Evolutionary conservation across 805 yeast genomes (phyloP).

Genomic region (Ogataea degrootiae): DNA sequence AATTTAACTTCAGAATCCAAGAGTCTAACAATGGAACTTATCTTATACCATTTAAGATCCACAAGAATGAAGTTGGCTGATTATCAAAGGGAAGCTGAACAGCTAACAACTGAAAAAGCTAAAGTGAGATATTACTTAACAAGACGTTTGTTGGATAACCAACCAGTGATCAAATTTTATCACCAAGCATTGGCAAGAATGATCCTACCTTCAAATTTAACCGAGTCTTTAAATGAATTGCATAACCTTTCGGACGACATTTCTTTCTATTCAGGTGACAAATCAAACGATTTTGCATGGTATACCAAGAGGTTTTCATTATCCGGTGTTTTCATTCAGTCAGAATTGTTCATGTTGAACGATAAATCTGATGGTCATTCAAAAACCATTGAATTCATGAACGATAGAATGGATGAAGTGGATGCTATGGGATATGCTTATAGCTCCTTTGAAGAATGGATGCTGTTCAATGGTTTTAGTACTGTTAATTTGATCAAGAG

Average conservation of each 20-base stretch:
- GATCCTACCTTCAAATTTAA: constrained; percentile 58
- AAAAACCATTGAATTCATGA: constrained; percentile 63
- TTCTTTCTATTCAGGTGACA: constrained; percentile 73
- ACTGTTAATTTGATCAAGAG: constrained; percentile 64
- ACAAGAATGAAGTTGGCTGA: constrained; percentile 36
- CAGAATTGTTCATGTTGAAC: constrained; percentile 76
- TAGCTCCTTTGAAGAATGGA: constrained; percentile 70
- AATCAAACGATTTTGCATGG: constrained; percentile 83
- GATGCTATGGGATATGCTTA: constrained; percentile 56
- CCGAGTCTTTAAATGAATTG: constrained; percentile 58
- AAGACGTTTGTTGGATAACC: constrained; percentile 48
- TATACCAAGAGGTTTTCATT: constrained; percentile 78
- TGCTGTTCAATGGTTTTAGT: constrained; percentile 60
- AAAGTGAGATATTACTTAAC: constrained; percentile 31
- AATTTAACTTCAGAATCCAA: constrained; percentile 26
- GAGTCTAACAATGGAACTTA: constrained; percentile 37
- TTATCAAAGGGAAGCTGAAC: constrained; percentile 22
- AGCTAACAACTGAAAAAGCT: constrained; percentile 17
- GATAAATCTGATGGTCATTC: constrained; percentile 55
- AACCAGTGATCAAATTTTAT: constrained; percentile 39
- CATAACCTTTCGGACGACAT: constrained; percentile 79
- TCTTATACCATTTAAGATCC: constrained; percentile 41
- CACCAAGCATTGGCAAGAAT: constrained; percentile 55
- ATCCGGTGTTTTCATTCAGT: constrained; percentile 63
- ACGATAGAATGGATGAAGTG: constrained; percentile 50